A percentile compares a stretch with the other conserved stretches of the same genome.
Evolutionary conservation across 768 basidiomycete genomes (phyloP).

Genomic region (Daedaleopsis nitida): DNA sequence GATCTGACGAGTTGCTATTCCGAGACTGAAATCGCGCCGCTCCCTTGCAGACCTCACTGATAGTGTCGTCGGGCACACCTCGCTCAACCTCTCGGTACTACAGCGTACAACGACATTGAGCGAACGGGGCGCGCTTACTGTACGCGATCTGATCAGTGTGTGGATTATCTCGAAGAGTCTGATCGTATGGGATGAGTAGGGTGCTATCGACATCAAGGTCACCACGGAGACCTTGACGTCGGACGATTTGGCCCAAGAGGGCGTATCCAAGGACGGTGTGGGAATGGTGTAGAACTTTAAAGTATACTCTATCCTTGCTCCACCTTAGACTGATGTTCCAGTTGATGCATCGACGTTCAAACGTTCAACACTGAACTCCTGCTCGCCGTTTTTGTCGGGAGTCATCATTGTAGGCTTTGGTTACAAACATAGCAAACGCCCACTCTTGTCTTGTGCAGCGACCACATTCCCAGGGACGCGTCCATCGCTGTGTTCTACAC

Average conservation of each 20-base stretch:
- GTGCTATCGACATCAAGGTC: neutral
- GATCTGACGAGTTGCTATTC: neutral
- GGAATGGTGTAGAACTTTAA: neutral
- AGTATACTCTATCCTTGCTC: neutral
- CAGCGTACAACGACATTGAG: neutral
- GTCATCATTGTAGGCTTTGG: no score
- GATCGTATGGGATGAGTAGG: neutral
- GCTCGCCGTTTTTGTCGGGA: no score
- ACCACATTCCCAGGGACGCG: no score
- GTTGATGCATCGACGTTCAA: no score
- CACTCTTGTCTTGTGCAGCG: no score
- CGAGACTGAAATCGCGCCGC: constrained; percentile 1
- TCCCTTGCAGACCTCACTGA: neutral
- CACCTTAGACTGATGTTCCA: no score
- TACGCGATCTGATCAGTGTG: no score
- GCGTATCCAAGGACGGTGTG: neutral
- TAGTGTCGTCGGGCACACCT: neutral
- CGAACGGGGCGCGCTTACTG: neutral
- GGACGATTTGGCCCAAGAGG: neutral
- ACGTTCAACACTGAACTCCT: no score
- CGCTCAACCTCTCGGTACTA: neutral
- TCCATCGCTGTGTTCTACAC: no score
- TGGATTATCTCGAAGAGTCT: neutral
- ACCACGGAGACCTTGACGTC: neutral
- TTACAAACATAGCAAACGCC: no score